These are phyloP conservation scores for Buddleja alternifolia DNA, from an alignment of 257 asterid genomes.

Conservation along the genomic window DNA sequence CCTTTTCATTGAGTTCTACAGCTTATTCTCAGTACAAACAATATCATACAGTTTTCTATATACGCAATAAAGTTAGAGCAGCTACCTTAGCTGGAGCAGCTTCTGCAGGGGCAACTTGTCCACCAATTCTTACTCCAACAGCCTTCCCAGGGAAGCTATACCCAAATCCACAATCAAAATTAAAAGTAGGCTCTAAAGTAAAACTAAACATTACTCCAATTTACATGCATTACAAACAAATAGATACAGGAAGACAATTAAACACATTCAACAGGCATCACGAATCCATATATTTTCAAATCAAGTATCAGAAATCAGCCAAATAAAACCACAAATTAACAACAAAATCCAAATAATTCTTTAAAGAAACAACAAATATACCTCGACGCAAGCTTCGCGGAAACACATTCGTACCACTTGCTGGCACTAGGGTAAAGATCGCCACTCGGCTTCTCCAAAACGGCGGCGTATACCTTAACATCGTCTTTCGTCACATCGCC, in stretches of 20 bases:
- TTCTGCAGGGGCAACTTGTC: constrained; percentile 52
- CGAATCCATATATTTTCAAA: not conserved
- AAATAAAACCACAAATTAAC: not conserved
- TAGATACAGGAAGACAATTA: not conserved
- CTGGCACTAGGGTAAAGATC: constrained; percentile 74
- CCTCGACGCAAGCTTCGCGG: constrained; percentile 70
- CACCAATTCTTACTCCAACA: constrained; percentile 74
- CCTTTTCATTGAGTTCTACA: not conserved
- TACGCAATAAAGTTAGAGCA: not conserved
- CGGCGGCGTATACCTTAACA: constrained; percentile 69
- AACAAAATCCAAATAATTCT: not conserved
- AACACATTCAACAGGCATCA: not conserved
- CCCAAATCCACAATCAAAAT: not conserved
- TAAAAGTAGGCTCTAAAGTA: not conserved
- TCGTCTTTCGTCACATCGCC: constrained; percentile 71
- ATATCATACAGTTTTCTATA: not conserved
- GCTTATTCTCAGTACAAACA: not conserved
- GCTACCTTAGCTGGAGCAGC: constrained; percentile 64
- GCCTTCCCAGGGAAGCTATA: constrained; percentile 88
- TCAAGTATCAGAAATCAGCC: not conserved
- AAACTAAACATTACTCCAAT: not conserved
- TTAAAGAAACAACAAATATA: constrained; percentile 7
- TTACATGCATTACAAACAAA: not conserved
- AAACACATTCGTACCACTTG: constrained; percentile 73
- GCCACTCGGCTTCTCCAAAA: constrained; percentile 56